phyloP scores from a whole-genome alignment of 208 protist genomes.

The Wallacemonas sp. region DNA sequence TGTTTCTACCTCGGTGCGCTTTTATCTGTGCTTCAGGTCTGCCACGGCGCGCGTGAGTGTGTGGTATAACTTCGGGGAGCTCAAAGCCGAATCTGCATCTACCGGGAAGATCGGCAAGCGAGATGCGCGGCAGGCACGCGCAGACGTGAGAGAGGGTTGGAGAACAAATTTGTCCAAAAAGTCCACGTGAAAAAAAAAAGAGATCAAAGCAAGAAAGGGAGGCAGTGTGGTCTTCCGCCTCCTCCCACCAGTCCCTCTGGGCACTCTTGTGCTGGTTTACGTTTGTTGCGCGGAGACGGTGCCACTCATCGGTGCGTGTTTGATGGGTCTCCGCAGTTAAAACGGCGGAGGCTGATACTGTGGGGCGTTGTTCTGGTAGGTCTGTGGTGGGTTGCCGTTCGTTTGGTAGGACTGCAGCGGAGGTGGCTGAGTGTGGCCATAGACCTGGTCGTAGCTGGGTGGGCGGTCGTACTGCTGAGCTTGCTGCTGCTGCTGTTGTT shows the following conservation, averaged over 20 bases:
- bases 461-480: slow-evolving; percentile 12
- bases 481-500: not conserved
- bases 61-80: no score
- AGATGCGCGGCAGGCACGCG: not conserved
- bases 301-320: no score
- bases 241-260: no score
- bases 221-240: no score
- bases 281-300: no score
- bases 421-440: not conserved
- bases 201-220: not conserved
- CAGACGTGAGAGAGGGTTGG: not conserved
- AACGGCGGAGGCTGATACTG: not conserved
- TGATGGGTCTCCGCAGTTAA: not conserved
- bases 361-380: not conserved
- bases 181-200: not conserved
- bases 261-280: no score
- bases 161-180: not conserved
- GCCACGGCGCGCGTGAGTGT: no score
- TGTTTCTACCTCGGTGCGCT: no score
- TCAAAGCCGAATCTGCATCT: not conserved
- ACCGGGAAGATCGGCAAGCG: not conserved
- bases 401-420: not conserved
- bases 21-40: no score
- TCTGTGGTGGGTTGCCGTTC: not conserved
- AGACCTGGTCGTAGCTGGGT: slow-evolving; percentile 25